Conservation (phyloP, 2,329 filamentous ascomycete genomes). For the Magnaporthiopsis incrustans region DNA sequence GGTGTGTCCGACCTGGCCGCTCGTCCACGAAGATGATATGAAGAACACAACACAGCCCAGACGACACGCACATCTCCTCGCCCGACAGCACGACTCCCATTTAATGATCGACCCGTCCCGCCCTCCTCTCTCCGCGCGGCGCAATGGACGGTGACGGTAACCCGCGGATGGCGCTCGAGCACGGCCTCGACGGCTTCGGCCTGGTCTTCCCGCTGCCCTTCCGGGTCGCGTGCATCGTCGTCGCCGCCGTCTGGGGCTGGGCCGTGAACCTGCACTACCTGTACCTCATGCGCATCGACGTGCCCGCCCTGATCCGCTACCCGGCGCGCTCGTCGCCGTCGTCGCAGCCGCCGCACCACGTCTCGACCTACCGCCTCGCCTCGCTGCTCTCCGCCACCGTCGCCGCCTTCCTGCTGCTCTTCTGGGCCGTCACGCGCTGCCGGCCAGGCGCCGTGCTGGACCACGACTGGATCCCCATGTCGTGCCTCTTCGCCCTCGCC, state of each 20-base stretch:
- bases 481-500: slow-evolving; percentile 67
- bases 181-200: slow-evolving; percentile 76
- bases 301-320: slow-evolving; percentile 80
- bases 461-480: slow-evolving; percentile 81
- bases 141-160: slow-evolving; percentile 62
- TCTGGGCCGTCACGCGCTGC: slow-evolving; percentile 75
- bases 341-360: slow-evolving; percentile 66
- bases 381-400: slow-evolving; percentile 67
- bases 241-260: slow-evolving; percentile 92
- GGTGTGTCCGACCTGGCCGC: too few species aligned
- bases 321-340: slow-evolving; percentile 62
- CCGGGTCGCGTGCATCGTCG: slow-evolving; percentile 75
- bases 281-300: slow-evolving; percentile 71
- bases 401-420: slow-evolving; percentile 62
- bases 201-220: slow-evolving; percentile 82
- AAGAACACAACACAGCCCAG: too few species aligned
- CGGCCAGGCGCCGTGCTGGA: slow-evolving; percentile 60
- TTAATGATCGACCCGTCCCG: slow-evolving; percentile 4
- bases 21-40: too few species aligned
- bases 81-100: background rate
- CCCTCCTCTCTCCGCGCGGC: background rate
- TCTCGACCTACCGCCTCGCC: slow-evolving; percentile 80
- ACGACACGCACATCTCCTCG: too few species aligned
- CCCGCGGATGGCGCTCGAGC: slow-evolving; percentile 50
- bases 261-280: slow-evolving; percentile 86